These are phyloP conservation scores for Violaceomyces palustris DNA, from an alignment of 1,284 basidiomycete genomes.

Conservation along the genomic window DNA sequence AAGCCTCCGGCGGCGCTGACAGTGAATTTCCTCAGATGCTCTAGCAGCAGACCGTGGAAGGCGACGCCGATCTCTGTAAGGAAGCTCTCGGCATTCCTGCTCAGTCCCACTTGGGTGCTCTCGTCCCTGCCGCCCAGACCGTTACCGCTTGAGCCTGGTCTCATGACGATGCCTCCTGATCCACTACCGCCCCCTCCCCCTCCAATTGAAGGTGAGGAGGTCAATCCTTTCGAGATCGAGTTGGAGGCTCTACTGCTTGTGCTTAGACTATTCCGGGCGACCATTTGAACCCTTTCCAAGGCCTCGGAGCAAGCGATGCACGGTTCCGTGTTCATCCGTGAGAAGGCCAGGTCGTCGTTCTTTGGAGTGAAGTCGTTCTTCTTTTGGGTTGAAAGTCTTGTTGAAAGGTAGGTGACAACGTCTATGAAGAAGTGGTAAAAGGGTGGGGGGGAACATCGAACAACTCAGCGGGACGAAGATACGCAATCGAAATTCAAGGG, in stretches of 20 bases:
- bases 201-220: no score
- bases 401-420: conserved; percentile 55
- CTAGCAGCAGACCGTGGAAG: conserved; percentile 87
- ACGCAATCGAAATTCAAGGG: no score
- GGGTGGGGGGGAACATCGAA: neutral
- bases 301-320: conserved; percentile 82
- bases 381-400: conserved; percentile 84
- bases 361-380: conserved; percentile 93
- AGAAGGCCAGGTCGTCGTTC: conserved; percentile 78
- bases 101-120: neutral
- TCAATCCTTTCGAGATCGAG: no score
- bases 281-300: conserved; percentile 73
- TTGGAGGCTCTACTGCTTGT: conserved; percentile 4
- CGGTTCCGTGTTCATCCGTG: conserved; percentile 89
- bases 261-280: conserved; percentile 64
- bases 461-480: neutral
- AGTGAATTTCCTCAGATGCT: conserved; percentile 91
- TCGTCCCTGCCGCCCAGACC: neutral
- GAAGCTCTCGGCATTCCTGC: conserved; percentile 79
- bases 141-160: neutral
- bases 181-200: no score
- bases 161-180: no score
- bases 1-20: conserved; percentile 93
- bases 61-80: conserved; percentile 87
- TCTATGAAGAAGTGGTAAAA: no score